phyloP scores from a whole-genome alignment of 805 yeast species.

The Candida verbasci region DNA sequence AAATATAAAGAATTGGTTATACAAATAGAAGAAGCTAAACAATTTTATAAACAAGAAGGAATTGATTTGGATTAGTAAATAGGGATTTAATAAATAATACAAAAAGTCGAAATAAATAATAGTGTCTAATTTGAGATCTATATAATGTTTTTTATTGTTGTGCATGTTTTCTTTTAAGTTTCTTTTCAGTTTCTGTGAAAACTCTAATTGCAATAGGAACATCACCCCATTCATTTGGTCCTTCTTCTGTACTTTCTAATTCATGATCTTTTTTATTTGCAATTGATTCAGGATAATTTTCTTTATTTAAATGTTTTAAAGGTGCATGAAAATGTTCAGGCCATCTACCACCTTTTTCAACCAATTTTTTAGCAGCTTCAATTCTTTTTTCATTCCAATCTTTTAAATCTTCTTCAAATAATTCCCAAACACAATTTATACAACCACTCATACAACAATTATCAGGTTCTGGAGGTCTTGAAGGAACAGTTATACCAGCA shows the following conservation, averaged over 20 bases:
- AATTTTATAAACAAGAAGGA: conserved; percentile 51
- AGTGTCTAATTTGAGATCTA: neutral
- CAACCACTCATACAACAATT: conserved; percentile 98
- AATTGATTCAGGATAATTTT: conserved; percentile 34
- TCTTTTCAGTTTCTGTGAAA: conserved; percentile 79
- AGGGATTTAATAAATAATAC: conserved; percentile 12
- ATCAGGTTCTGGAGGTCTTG: conserved; percentile 85
- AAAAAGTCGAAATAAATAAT: no score
- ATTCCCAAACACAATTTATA: conserved; percentile 94
- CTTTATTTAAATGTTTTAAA: conserved; percentile 20
- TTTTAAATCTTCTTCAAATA: conserved; percentile 79
- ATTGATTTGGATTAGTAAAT: conserved; percentile 52
- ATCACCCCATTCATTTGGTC: conserved; percentile 35
- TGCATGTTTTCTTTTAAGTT: conserved; percentile 34
- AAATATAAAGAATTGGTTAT: conserved; percentile 58
- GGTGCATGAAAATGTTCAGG: conserved; percentile 43
- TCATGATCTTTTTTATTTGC: conserved; percentile 18
- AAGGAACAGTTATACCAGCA: conserved; percentile 73
- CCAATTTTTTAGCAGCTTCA: conserved; percentile 48
- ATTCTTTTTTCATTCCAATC: conserved; percentile 68
- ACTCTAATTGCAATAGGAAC: conserved; percentile 76
- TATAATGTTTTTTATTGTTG: neutral
- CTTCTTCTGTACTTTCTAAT: conserved; percentile 12
- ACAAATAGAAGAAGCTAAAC: conserved; percentile 61
- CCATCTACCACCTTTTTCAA: conserved; percentile 38